Conservation (phyloP, 2,329 filamentous ascomycete species). For the Colletotrichum liaoningense region DNA sequence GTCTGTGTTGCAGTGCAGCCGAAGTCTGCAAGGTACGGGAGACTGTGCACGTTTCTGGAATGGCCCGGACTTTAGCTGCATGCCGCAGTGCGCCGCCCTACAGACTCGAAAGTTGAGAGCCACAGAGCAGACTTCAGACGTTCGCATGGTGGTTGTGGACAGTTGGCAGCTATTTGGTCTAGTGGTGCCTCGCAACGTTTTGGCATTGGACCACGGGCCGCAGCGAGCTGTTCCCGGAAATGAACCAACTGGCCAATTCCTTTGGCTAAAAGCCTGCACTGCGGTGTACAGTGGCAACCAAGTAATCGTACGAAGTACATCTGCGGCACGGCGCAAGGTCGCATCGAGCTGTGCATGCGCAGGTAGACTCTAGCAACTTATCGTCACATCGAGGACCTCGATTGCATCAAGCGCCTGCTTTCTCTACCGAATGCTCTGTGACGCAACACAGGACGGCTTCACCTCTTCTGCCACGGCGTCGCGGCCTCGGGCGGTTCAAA, state of each 20-base stretch:
- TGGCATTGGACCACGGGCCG: conserved; percentile 17
- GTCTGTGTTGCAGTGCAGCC: conserved; percentile 29
- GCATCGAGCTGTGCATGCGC: not conserved
- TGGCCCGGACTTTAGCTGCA: conserved; percentile 19
- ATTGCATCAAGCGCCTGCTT: not conserved
- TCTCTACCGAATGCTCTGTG: not conserved
- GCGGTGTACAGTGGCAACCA: not conserved
- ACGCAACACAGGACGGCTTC: not conserved
- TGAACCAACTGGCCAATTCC: not conserved
- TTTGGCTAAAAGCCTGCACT: conserved; percentile 12
- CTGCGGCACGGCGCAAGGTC: not conserved
- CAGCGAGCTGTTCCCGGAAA: conserved; percentile 3
- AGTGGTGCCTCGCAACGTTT: conserved; percentile 14
- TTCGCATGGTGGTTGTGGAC: conserved; percentile 13
- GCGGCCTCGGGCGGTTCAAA: not conserved
- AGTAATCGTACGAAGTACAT: not conserved
- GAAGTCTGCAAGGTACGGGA: conserved; percentile 34
- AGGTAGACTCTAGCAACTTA: not conserved
- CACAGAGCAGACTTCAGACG: not conserved
- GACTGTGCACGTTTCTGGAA: conserved; percentile 30
- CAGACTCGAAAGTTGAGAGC: not conserved
- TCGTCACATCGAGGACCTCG: not conserved
- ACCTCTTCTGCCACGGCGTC: not conserved
- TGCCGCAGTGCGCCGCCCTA: conserved; percentile 5
- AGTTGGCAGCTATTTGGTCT: not conserved